phyloP scores from a whole-genome alignment of 2,329 filamentous ascomycete genomes.

The Ophiosphaerella herpotricha region DNA sequence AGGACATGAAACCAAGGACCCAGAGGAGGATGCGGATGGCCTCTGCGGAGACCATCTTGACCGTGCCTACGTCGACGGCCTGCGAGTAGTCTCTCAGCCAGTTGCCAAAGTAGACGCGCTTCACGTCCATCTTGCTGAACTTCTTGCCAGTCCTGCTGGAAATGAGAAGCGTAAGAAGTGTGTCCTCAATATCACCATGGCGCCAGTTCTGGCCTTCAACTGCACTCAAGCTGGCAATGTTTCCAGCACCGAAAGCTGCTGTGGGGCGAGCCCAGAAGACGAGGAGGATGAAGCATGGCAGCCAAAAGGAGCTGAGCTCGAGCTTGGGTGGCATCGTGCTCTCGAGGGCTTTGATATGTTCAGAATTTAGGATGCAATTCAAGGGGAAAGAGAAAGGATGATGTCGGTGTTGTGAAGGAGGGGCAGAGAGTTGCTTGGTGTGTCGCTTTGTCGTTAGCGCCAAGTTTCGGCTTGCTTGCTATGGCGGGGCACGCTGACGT shows the following conservation, averaged over 20 bases:
- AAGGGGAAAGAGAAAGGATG: neutral
- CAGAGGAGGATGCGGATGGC: constrained; percentile 88
- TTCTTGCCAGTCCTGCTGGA: constrained; percentile 72
- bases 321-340: constrained; percentile 34
- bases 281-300: constrained; percentile 53
- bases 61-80: constrained; percentile 88
- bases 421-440: neutral
- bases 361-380: neutral
- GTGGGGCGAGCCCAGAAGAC: constrained; percentile 71
- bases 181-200: constrained; percentile 82
- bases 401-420: neutral
- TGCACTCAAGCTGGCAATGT: constrained; percentile 80
- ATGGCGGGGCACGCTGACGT: constrained; percentile 5
- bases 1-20: constrained; percentile 87
- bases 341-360: neutral
- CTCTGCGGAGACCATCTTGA: constrained; percentile 88
- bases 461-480: constrained; percentile 9
- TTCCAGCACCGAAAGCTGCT: constrained; percentile 83
- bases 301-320: constrained; percentile 40
- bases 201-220: constrained; percentile 80
- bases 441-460: constrained; percentile 2
- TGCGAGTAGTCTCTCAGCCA: constrained; percentile 95
- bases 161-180: constrained; percentile 73
- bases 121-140: constrained; percentile 85
- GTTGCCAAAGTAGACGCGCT: constrained; percentile 93